Base-by-base conservation (phyloP, 306 rosid species). In the Macrotyloma uniflorum region DNA sequence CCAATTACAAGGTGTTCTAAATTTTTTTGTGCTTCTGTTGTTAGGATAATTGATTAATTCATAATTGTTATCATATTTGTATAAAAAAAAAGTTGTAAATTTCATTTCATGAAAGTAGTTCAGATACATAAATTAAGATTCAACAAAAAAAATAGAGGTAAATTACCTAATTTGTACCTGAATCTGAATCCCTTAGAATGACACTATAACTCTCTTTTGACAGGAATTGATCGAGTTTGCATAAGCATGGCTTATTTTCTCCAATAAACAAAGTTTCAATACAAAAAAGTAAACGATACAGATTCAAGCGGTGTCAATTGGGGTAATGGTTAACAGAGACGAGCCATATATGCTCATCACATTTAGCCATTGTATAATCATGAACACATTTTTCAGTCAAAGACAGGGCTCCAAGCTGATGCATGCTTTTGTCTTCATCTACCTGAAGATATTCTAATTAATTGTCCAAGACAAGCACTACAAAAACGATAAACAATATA, bases 361-460 rank as follows among this genome's bases (percentile, higher is more conserved):
- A 35, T 8, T 7, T 8, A 8, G 12, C 3, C 10, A 7, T 7
- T 65, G 42, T 30, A 38, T 66, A 51, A 77, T 75, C 46, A 79
- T 66, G 47, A 19, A 23, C 24, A 15, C 32, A 28, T 58, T 57
- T 51, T 58, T 36, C 30, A 23, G 57, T 45, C 67, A 62, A 15
- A 50, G 65, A 69, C 54, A 73, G 16, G 55, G 55, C 73, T 73
- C 33, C 18, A 1, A 47, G 66, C 72, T 79, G 75, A 75, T 75
- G 82, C 61, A 74, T 36, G 24, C 3, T 36, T 73, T 81, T 82
- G 86, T 82, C 84, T 70, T 64, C 45, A 32, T 65, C 23, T 0
- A 13, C 32, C 6, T 10, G 5, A 79, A 53, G 80, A 82, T 82
- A 79, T 82, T 65, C 53, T 75, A 68, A 75, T 53, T 85, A 82